These are phyloP conservation scores for Suhomyces pyralidae DNA, from an alignment of 805 yeast species.

Conservation along the genomic window DNA sequence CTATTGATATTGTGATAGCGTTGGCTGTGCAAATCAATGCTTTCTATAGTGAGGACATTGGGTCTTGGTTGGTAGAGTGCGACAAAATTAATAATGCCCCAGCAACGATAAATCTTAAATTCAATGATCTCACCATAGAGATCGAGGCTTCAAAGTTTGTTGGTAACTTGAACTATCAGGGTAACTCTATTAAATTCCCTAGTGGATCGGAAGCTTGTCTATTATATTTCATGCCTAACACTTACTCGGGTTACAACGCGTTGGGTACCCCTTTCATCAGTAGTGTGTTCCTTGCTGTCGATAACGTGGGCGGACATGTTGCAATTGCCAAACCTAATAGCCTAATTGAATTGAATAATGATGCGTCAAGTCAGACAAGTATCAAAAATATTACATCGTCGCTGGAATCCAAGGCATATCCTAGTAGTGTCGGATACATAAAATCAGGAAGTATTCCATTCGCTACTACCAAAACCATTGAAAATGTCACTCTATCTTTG, in stretches of 20 bases:
- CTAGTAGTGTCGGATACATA: slow-evolving; percentile 23
- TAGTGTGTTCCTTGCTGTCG: slow-evolving; percentile 58
- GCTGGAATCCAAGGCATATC: neutral
- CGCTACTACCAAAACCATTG: slow-evolving; percentile 30
- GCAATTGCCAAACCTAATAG: slow-evolving; percentile 54
- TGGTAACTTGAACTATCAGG: slow-evolving; percentile 32
- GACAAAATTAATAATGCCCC: slow-evolving; percentile 39
- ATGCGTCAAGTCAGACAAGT: neutral
- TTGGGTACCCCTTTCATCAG: slow-evolving; percentile 60
- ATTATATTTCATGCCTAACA: slow-evolving; percentile 49
- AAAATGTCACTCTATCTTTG: slow-evolving; percentile 12
- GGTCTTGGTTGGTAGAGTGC: slow-evolving; percentile 65
- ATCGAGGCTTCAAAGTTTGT: slow-evolving; percentile 52
- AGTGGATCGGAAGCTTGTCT: slow-evolving; percentile 58
- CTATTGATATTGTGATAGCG: slow-evolving; percentile 53
- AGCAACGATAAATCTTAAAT: slow-evolving; percentile 51
- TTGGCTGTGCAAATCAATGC: slow-evolving; percentile 72
- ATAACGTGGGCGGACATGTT: slow-evolving; percentile 51
- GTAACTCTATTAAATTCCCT: slow-evolving; percentile 43
- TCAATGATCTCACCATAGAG: slow-evolving; percentile 50
- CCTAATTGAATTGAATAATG: neutral
- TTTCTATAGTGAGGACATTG: slow-evolving; percentile 44
- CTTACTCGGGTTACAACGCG: slow-evolving; percentile 46
- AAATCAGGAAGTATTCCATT: slow-evolving; percentile 49
- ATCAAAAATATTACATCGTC: neutral